phyloP scores from a whole-genome alignment of 768 basidiomycete genomes.

The Lyophyllum shimeji region DNA sequence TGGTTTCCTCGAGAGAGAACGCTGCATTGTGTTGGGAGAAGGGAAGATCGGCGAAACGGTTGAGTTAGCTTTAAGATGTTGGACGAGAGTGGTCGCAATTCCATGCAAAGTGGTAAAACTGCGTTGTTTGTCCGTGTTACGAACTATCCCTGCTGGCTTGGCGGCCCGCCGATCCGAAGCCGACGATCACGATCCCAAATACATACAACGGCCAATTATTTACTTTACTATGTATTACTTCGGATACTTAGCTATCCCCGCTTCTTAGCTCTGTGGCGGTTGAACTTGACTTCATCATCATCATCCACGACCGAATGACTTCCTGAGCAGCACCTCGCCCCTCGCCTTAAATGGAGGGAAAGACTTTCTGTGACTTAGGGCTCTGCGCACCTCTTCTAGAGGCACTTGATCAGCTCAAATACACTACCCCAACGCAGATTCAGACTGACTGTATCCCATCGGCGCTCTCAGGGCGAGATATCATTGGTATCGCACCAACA shows the following conservation, averaged over 20 bases:
- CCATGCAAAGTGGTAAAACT: constrained; percentile 5
- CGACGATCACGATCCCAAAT: no score
- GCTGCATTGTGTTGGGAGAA: background rate
- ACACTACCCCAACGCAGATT: constrained; percentile 84
- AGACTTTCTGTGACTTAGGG: constrained; percentile 43
- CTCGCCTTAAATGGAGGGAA: background rate
- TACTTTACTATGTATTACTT: no score
- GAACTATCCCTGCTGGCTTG: background rate
- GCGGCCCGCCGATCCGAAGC: background rate
- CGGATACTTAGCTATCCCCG: no score
- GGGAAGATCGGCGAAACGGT: background rate
- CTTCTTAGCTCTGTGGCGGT: no score
- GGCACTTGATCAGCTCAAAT: constrained; percentile 76
- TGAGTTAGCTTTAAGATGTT: background rate
- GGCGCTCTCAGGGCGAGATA: constrained; percentile 86
- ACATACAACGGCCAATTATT: no score
- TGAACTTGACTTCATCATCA: no score
- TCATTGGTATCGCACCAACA: constrained; percentile 94
- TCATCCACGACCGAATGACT: no score
- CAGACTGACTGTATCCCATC: constrained; percentile 78
- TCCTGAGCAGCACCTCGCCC: no score
- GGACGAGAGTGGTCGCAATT: background rate
- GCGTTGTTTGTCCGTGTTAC: background rate
- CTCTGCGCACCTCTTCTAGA: constrained; percentile 86
- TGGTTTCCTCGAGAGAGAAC: background rate